Base-by-base conservation (phyloP, 371 early-diverging fungal genomes). In the Rozella allomycis region DNA sequence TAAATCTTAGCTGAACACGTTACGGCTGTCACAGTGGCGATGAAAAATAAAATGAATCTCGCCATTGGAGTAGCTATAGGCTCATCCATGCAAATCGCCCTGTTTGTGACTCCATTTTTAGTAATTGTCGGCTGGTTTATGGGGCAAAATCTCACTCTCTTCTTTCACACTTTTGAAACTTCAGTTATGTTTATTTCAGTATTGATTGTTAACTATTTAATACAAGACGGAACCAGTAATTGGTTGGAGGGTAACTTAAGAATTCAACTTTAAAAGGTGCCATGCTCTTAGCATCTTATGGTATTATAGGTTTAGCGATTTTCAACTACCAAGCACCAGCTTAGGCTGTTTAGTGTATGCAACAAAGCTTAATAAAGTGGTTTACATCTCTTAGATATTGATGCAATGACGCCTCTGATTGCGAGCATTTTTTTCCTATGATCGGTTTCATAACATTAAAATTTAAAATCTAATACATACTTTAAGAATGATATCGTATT, bases 51-150 rank as follows among this genome's bases (percentile, higher is more conserved):
- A 59, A 81, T 86, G 78, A 81, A 86, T 37, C 47, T 81, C 17
- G 68, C 78, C 0, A 56, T 88, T 20, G 69, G 74, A 22, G 72
- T 86, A 13, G 82, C 87, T 11, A 55, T 85, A 8, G 86, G 85
- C 1, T 77, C 78, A n/a, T 71, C 71, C 28, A 74, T 82, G 67
- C 85, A 87, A 48, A 82, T 87, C 33, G 77, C 83, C 1, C 57
- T 88, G 12, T 56, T 84, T 18, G 82, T 83, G 2, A 75, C 78
- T 11, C 90, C 87, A 3, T 40, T 85, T 21, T 55, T 78, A 45
- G 83, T 84, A 29, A 58, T 86, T 25, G 50, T 78, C 13, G 85
- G 86, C 0, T 88, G 90, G 87, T 63, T 70, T 32, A 70, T 83
- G 37, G 41, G 54, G 33, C 55, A 68, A 29, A 66, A 65, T 0